Base-by-base conservation (phyloP, 106 monocot genomes). In the Dioscorea zingiberensis region DNA sequence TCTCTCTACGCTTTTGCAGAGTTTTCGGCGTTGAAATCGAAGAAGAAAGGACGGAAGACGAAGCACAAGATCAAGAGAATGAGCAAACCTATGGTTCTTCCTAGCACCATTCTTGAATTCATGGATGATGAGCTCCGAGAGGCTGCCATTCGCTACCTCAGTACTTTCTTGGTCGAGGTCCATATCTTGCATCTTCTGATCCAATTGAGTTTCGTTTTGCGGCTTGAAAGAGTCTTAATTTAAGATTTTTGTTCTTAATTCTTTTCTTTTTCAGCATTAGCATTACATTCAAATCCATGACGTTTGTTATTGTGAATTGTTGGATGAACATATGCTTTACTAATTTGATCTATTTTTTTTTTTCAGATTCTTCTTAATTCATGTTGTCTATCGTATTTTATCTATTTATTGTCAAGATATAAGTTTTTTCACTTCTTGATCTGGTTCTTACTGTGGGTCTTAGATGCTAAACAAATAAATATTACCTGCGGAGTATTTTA, bases 31-130 rank as follows among this genome's bases (percentile, higher is more conserved):
- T 47, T 61, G 55, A 80, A 76, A 26, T 25, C 48, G 48, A 69
- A 59, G 73, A 74, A 48, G 47, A 68, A 29, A 15, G 68, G 68
- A 10, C 44, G 38, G 10, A 38, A 54, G 68, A 85, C 66, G 49
- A 77, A 75, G 74, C 75, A 85, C 65, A 73, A 72, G 67, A 17
- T 78, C 69, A 85, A 78, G 54, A 61, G 74, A 75, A 81, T 85
- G 85, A 74, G 21, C 65, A 54, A 71, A 68, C 85, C 81, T 8
- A 78, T 72, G 85, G 81, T 67, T 4, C 60, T 85, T 58, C 71
- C 81, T 3, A 61, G 69, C 19, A 57, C 78, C 60, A 72, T 85
- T 46, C 71, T 85, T 24, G 85, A 81, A 69, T 60, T 81, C 63
- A 59, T 78, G 25, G 68, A 85, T 25, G 69, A 78, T 18, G 69